These are phyloP conservation scores for Pseudocercospora fuligena DNA, from an alignment of 2,329 filamentous ascomycete genomes.

Conservation along the genomic window DNA sequence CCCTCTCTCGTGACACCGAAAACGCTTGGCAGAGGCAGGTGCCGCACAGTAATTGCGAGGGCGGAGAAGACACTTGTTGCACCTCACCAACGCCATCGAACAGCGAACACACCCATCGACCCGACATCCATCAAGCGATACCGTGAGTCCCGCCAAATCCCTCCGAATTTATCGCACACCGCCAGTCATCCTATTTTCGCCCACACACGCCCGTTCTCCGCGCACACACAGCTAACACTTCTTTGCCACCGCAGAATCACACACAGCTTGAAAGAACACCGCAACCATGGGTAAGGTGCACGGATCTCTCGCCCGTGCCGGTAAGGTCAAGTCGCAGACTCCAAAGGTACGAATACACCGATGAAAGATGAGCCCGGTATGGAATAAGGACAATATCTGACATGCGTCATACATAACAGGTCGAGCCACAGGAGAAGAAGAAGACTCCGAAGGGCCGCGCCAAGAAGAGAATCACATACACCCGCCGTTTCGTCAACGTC, in stretches of 20 bases:
- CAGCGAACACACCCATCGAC: slow-evolving; percentile 21
- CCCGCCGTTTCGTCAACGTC: slow-evolving; percentile 97
- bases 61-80: background rate
- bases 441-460: slow-evolving; percentile 97
- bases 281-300: slow-evolving; percentile 89
- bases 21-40: background rate
- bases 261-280: slow-evolving; percentile 38
- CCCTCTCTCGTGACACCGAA: slow-evolving; percentile 1
- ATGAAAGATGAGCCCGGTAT: slow-evolving; percentile 1
- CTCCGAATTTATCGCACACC: slow-evolving; percentile 5
- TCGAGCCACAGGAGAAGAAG: slow-evolving; percentile 91
- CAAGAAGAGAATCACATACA: slow-evolving; percentile 96
- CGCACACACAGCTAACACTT: slow-evolving; percentile 21
- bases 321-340: slow-evolving; percentile 97
- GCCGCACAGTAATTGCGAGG: background rate
- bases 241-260: slow-evolving; percentile 32
- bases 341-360: slow-evolving; percentile 71
- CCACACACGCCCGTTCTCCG: slow-evolving; percentile 5
- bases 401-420: slow-evolving; percentile 54
- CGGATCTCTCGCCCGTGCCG: slow-evolving; percentile 92
- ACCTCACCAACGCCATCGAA: slow-evolving; percentile 16
- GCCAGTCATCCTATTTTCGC: slow-evolving; percentile 1
- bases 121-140: slow-evolving; percentile 23
- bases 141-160: slow-evolving; percentile 25
- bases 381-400: slow-evolving; percentile 14